Evolutionary conservation across 345 rosid genomes (phyloP).

Genomic region (Citrus hindsii): DNA sequence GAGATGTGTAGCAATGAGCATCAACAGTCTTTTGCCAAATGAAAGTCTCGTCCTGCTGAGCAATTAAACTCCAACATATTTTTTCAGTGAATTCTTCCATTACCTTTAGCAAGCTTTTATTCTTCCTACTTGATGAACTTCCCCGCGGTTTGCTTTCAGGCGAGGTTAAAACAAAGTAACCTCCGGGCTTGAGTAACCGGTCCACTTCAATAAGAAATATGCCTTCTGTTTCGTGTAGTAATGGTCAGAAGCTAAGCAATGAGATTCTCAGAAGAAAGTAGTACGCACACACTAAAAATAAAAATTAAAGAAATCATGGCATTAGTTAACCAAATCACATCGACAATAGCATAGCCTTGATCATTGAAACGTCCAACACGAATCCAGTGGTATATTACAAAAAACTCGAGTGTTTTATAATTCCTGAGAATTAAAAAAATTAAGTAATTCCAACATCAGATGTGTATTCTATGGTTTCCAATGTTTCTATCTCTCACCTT

Average conservation of each 20-base stretch:
- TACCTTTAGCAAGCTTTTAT: constrained; percentile 47
- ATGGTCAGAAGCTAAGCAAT: constrained; percentile 17
- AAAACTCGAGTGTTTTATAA: not conserved
- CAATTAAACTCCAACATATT: constrained; percentile 82
- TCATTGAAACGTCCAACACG: not conserved
- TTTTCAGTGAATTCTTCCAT: constrained; percentile 62
- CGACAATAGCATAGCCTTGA: not conserved
- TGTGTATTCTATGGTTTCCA: not conserved
- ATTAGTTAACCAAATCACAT: constrained; percentile 1
- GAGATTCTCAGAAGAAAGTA: constrained; percentile 6
- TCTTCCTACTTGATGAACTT: constrained; percentile 42
- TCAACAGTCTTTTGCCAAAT: constrained; percentile 93
- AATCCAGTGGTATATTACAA: not conserved
- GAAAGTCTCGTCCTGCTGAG: constrained; percentile 95
- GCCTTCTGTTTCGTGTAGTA: constrained; percentile 56
- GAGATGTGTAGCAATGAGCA: constrained; percentile 54
- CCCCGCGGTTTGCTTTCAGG: constrained; percentile 63
- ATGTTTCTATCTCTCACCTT: not conserved
- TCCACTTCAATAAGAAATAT: constrained; percentile 87
- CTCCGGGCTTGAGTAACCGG: constrained; percentile 93
- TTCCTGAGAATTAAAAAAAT: not conserved
- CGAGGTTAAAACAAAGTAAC: constrained; percentile 87
- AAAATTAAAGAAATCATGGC: not conserved
- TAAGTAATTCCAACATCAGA: not conserved
- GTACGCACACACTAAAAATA: not conserved